Conservation (phyloP, 441 rosid genomes). For the Adansonia madagascariensis region DNA sequence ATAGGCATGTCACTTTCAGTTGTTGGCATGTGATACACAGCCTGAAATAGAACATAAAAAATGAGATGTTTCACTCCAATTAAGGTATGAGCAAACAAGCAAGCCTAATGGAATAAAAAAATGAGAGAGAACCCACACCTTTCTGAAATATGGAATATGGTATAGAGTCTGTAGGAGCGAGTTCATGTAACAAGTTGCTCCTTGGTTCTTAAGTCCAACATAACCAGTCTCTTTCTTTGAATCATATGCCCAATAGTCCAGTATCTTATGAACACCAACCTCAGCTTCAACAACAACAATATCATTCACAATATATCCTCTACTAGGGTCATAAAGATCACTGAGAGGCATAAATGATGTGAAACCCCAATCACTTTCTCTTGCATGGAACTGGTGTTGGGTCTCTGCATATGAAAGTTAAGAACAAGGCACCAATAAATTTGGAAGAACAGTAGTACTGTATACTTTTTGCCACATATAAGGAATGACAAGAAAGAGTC, state of each 20-base stretch:
- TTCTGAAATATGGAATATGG: constrained; percentile 88
- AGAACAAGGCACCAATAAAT: constrained; percentile 11
- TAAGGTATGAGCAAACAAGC: background rate
- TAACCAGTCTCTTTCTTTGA: constrained; percentile 92
- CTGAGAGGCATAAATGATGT: constrained; percentile 88
- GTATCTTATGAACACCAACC: constrained; percentile 71
- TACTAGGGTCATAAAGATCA: constrained; percentile 78
- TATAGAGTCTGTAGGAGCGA: constrained; percentile 82
- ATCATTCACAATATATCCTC: constrained; percentile 80
- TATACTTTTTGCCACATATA: background rate
- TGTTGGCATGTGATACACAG: constrained; percentile 97
- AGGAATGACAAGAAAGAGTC: background rate
- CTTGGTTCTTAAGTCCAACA: constrained; percentile 95
- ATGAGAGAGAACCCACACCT: constrained; percentile 48
- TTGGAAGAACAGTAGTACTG: background rate
- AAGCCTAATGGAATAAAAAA: constrained; percentile 27
- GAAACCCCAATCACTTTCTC: constrained; percentile 84
- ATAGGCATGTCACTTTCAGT: constrained; percentile 89
- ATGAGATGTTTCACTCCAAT: constrained; percentile 31
- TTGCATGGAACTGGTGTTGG: too few species aligned
- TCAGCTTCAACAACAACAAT: constrained; percentile 79
- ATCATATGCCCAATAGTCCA: constrained; percentile 86
- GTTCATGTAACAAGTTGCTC: constrained; percentile 94
- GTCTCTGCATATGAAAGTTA: background rate
- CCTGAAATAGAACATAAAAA: constrained; percentile 50